Evolutionary conservation across 164 flowering plant species (phyloP).

Genomic region (Liriodendron chinense): DNA sequence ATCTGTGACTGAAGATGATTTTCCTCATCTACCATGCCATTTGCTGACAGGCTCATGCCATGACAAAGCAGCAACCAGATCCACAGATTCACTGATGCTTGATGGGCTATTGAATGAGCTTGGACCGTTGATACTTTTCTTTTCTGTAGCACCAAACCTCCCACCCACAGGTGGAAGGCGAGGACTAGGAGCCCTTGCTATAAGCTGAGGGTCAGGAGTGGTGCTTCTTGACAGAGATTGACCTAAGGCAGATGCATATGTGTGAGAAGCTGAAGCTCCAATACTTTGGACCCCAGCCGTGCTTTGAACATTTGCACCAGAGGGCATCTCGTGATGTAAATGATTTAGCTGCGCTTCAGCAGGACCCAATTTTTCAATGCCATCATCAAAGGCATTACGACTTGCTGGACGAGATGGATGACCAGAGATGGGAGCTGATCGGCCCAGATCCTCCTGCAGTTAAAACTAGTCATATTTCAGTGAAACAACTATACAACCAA

Average conservation of each 20-base stretch:
- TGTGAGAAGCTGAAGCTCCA: constrained; percentile 46
- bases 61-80: constrained; percentile 63
- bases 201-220: constrained; percentile 73
- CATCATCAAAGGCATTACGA: constrained; percentile 62
- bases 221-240: constrained; percentile 71
- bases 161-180: constrained; percentile 73
- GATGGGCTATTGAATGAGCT: constrained; percentile 41
- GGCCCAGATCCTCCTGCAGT: constrained; percentile 65
- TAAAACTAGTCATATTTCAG: background rate
- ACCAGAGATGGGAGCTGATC: constrained; percentile 36
- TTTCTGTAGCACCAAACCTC: constrained; percentile 47
- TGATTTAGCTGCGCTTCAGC: constrained; percentile 57
- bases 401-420: constrained; percentile 78
- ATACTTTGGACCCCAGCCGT: constrained; percentile 26
- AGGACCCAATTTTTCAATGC: constrained; percentile 31
- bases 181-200: constrained; percentile 74
- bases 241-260: constrained; percentile 73
- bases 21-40: constrained; percentile 40
- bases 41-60: constrained; percentile 65
- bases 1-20: constrained; percentile 34
- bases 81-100: constrained; percentile 40
- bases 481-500: constrained; percentile 2
- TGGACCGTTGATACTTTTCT: constrained; percentile 37
- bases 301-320: constrained; percentile 36
- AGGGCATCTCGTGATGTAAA: constrained; percentile 43